Base-by-base conservation (phyloP, 306 rosid species). In the Arachis hypogaea region DNA sequence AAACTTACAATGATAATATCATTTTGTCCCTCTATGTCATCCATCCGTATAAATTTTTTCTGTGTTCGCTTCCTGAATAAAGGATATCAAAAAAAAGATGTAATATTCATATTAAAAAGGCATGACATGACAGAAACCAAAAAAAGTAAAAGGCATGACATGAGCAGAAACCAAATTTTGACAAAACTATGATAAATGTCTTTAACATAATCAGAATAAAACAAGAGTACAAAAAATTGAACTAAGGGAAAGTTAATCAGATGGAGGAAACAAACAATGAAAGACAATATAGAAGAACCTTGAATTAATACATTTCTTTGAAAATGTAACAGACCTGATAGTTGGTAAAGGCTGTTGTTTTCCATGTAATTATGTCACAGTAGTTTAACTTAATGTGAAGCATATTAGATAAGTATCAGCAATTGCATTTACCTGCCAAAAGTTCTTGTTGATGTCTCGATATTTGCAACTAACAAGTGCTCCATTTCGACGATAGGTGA, bases 11-110 rank as follows among this genome's bases (percentile, higher is more conserved):
- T 89, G 76, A 91, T 86, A 63, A 94, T 80, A 80, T 94, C 99
- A 77, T 80, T 82, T 67, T 89, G 46, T 22, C 90, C 95, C 73
- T 67, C 82, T 69, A 92, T 83, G 81, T 92, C 96, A 74, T 94
- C 99, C 79, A 81, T 78, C 97, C 99, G 59, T 94, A 92, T 83
- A 94, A 88, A 92, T 90, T 83, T 83, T 89, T 78, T 92, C 96
- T 56, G 97, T 92, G 73, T 94, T 69, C 28, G 85, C 86, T 80
- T 94, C 99, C 99, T 94, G 95, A 69, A 81, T 52, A 76, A 75
- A 66, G 14, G 70, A 70, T 38, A 69, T 70, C 51, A 61, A 36
- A 38, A 38, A 45, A 46, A 58, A 33, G 43, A 45, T 67, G 63
- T 10, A 58, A 72, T 7, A 41, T 22, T 28, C 61, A 64, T 54